Evolutionary conservation across 495 filamentous ascomycete species (phyloP), one percentile per base, ranked within the genome.

Genomic region (Parathielavia hyrcaniae): DNA sequence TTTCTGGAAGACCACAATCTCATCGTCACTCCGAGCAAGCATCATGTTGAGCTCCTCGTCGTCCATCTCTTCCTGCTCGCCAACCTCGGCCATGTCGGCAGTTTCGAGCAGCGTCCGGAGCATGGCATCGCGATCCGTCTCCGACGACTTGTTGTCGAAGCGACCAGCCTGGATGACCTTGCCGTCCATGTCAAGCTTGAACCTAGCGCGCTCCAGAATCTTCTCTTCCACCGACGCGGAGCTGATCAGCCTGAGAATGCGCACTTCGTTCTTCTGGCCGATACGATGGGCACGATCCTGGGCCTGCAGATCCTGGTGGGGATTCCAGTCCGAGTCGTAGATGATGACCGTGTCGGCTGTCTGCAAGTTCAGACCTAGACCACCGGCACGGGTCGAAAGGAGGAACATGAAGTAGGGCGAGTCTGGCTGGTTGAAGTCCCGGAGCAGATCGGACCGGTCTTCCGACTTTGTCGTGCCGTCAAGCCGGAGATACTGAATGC

Each of bases 201-300:
- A 98, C 67, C 96, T 87, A 1, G 93, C 93, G 61, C 92, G 88
- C 74, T 97, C 95, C 38, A 98, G 76, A 68, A 98, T 98, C 77
- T 97, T 96, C 73, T 98, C 93, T 73, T 98, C 93, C 17, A 98
- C 90, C 1, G 95, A 97, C 64, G 95, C 95, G 5, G 90, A 92
- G 61, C 86, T 96, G 71, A 98, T 98, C 40, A 98, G 78, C 64
- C 93, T 83, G 61, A 98, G 75, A 66, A 98, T 98, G 32, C 93
- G 88, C 36, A 98, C 93, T 74, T 98, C 93, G 67, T 98, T 98
- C 84, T 98, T 98, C 71, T 98, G 93, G 50, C 93, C 93, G 62
- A 98, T 98, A 85, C 93, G 93, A 83, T 98, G 93, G 22, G 93
- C 93, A 84, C 93, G 92, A 85, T 98, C 93, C 71, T 98, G 93